phyloP scores from a whole-genome alignment of 768 basidiomycete species.

The Agaricus subrufescens region DNA sequence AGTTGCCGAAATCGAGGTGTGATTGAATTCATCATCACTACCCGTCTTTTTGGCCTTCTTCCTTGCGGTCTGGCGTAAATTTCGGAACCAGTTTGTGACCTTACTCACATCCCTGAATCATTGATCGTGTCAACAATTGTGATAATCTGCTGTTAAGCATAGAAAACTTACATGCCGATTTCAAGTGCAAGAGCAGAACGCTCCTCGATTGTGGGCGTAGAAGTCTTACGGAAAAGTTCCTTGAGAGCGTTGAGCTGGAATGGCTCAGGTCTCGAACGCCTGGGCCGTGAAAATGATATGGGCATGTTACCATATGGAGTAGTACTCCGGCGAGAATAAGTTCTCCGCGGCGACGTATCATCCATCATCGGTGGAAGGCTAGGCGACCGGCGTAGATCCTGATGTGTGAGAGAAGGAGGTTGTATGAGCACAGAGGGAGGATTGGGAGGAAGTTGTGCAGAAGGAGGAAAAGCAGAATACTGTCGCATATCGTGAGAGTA shows the following conservation, averaged over 20 bases:
- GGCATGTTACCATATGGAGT: slow-evolving; percentile 41
- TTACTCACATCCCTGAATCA: slow-evolving; percentile 67
- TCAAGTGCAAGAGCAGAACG: slow-evolving; percentile 68
- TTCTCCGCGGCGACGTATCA: slow-evolving; percentile 33
- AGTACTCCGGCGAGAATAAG: slow-evolving; percentile 32
- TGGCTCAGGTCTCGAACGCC: slow-evolving; percentile 75
- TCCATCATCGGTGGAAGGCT: slow-evolving; percentile 34
- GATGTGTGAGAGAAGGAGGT: slow-evolving; percentile 23
- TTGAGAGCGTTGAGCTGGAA: slow-evolving; percentile 74
- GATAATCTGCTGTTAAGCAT: slow-evolving; percentile 11
- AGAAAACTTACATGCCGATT: slow-evolving; percentile 63
- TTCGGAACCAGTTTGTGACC: slow-evolving; percentile 88
- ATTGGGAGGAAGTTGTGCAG: slow-evolving; percentile 31
- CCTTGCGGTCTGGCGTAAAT: slow-evolving; percentile 75
- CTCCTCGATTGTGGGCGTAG: slow-evolving; percentile 77
- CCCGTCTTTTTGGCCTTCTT: slow-evolving; percentile 56
- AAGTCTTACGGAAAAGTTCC: slow-evolving; percentile 59
- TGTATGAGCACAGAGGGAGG: slow-evolving; percentile 22
- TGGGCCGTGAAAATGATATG: slow-evolving; percentile 44
- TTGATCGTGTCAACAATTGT: slow-evolving; percentile 15
- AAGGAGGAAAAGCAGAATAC: slow-evolving; percentile 46
- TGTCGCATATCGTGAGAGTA: slow-evolving; percentile 29
- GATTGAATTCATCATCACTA: slow-evolving; percentile 36
- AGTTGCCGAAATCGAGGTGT: slow-evolving; percentile 32
- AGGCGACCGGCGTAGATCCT: slow-evolving; percentile 27